Evolutionary conservation across 768 basidiomycete genomes (phyloP).

Genomic region (Leucosporidium scottii): DNA sequence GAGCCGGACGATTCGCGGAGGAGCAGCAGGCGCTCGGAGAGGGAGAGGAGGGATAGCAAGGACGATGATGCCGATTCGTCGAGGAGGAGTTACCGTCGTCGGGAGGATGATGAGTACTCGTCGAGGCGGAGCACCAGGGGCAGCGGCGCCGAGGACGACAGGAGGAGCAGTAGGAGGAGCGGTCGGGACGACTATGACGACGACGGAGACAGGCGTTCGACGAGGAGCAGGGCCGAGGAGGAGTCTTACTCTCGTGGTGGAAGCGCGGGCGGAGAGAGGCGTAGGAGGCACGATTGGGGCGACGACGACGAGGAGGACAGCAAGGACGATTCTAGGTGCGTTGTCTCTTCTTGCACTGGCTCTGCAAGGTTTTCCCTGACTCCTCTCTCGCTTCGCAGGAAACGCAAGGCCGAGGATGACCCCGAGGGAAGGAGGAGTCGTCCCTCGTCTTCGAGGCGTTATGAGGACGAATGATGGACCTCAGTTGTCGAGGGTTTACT

Average conservation of each 20-base stretch:
- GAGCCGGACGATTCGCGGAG: constrained; percentile 11
- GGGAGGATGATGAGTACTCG: constrained; percentile 9
- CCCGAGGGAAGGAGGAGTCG: not conserved
- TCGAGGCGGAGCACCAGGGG: constrained; percentile 4
- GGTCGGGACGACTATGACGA: not conserved
- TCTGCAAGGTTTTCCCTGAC: not conserved
- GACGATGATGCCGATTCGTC: not conserved
- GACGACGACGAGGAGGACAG: constrained; percentile 23
- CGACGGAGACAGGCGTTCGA: not conserved
- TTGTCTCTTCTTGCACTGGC: not conserved
- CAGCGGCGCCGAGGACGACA: not conserved
- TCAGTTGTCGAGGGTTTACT: too few relatives aligned
- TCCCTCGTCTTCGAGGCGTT: not conserved
- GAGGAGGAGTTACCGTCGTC: not conserved
- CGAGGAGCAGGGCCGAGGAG: not conserved
- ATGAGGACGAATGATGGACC: too few relatives aligned
- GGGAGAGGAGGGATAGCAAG: not conserved
- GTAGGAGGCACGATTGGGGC: constrained; percentile 21
- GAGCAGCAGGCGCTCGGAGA: constrained; percentile 1
- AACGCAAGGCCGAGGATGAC: constrained; percentile 30
- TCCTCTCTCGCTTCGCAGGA: constrained; percentile 5
- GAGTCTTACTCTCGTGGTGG: constrained; percentile 1
- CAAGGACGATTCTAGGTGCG: constrained; percentile 8
- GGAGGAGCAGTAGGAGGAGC: not conserved
- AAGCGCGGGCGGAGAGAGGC: not conserved